Evolutionary conservation across 2,329 filamentous ascomycete species (phyloP).

Genomic region (Amauroascus verrucosus): DNA sequence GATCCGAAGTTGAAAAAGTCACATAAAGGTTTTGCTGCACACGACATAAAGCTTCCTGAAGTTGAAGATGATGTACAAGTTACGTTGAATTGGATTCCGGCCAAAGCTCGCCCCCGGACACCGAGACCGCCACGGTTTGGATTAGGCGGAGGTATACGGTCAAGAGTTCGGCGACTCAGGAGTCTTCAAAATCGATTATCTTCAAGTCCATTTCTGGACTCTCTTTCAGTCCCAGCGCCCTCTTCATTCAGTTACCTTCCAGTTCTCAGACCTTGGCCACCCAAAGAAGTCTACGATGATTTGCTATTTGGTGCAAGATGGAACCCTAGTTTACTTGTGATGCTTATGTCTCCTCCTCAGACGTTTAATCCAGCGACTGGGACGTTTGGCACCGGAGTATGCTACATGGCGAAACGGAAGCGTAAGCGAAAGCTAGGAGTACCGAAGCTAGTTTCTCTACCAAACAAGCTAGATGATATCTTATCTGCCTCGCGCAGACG

Average conservation of each 20-base stretch:
- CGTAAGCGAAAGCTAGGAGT: not conserved
- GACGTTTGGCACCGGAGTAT: constrained; percentile 36
- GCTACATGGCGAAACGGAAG: not conserved
- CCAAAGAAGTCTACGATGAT: not conserved
- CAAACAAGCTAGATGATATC: constrained; percentile 24
- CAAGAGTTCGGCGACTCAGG: constrained; percentile 7
- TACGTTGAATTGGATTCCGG: constrained; percentile 30
- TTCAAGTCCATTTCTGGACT: constrained; percentile 11
- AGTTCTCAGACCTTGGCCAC: not conserved
- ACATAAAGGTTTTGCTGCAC: constrained; percentile 6
- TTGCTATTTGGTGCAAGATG: constrained; percentile 4
- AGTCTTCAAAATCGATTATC: constrained; percentile 2
- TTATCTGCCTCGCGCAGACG: constrained; percentile 18
- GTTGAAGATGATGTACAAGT: constrained; percentile 28
- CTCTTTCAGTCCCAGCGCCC: constrained; percentile 1
- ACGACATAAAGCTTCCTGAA: constrained; percentile 21
- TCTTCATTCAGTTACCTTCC: not conserved
- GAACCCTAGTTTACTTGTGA: constrained; percentile 4
- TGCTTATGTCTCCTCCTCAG: constrained; percentile 22
- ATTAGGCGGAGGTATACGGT: not conserved
- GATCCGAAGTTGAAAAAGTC: constrained; percentile 28
- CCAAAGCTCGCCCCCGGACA: constrained; percentile 18
- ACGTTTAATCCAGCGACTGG: constrained; percentile 33
- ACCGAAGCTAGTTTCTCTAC: not conserved
- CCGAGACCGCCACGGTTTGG: not conserved